Percentiles rank a stretch among this genome's conserved stretches.
These are phyloP conservation scores for Kwoniella mangroviensis DNA, from an alignment of 768 basidiomycete genomes.

Conservation along the genomic window DNA sequence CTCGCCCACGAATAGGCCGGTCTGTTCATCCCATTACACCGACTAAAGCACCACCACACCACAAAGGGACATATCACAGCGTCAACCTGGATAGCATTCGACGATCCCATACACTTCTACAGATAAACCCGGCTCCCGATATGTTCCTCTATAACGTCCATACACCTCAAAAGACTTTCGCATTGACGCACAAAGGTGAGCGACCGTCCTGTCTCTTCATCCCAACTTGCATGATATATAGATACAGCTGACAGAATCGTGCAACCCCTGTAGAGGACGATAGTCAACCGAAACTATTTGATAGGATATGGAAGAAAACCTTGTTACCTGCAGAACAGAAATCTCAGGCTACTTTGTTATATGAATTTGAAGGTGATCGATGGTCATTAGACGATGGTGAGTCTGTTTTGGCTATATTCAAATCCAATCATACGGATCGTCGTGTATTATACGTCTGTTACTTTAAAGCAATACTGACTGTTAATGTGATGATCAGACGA, in stretches of 20 bases:
- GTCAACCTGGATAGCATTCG: background rate
- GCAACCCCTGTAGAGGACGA: slow-evolving; percentile 2
- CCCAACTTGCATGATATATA: background rate
- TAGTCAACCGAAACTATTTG: slow-evolving; percentile 11
- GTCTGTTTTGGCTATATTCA: slow-evolving; percentile 32
- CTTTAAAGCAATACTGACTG: too few species aligned
- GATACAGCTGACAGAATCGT: background rate
- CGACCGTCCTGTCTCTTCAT: background rate
- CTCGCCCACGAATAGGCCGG: too few species aligned
- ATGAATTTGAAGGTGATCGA: slow-evolving; percentile 74
- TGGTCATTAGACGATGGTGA: slow-evolving; percentile 91
- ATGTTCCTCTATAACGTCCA: slow-evolving; percentile 23
- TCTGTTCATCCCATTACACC: too few species aligned
- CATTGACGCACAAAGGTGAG: slow-evolving; percentile 43
- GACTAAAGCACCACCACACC: background rate
- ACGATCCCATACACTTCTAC: background rate
- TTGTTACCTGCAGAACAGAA: slow-evolving; percentile 20
- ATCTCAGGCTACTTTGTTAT: slow-evolving; percentile 69
- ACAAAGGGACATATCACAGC: background rate
- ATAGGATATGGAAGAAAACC: slow-evolving; percentile 16
- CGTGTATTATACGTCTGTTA: background rate
- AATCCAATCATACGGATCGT: background rate
- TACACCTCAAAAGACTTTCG: slow-evolving; percentile 51
- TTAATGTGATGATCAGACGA: slow-evolving; percentile 63
- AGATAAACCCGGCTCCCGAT: background rate